Evolutionary conservation across 345 rosid genomes (phyloP), one percentile per base, ranked within the genome.

Genomic region (Eucalyptus tenuipes): DNA sequence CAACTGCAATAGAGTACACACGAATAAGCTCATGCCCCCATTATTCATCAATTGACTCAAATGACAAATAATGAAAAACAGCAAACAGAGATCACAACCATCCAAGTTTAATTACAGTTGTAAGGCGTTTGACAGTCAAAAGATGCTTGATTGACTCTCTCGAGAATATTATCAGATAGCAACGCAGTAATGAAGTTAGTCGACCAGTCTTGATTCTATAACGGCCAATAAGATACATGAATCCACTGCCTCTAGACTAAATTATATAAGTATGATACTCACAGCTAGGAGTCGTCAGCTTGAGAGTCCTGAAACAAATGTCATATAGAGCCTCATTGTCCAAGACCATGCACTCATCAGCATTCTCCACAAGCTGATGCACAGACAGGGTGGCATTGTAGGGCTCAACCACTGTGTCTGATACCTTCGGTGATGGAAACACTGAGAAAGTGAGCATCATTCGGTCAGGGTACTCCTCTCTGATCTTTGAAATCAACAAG

Each of bases 371-470:
- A 24, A 91, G 90, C 86, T 88, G 92, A 81, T 91, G 92, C 57
- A 91, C 92, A 50, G 92, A 91, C 33, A 91, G 92, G 68, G 92
- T 91, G 49, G 91, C 92, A 75, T 91, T 91, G 75, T 91, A 91
- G 5, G 92, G 92, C 88, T 91, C 92, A 25, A 91, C 92, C 45
- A 91, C 91, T 4, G 92, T 91, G 52, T 91, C 92, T 0, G 91
- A 90, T 20, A 90, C 91, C 91, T 90, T 90, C 4, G 91, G 91
- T 42, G 92, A 91, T 66, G 92, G 92, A 87, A 91, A 91, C 48
- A 91, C 92, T 20, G 92, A 91, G 91, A 91, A 91, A 81, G 92
- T 91, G 71, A 91, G 89, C 90, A 91, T 66, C 92, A 91, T 91
- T 53, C 92, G 87, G 88, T 91, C 92, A 2, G 91, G 92, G 88